phyloP scores from a whole-genome alignment of 73 alveolate genomes.

The Durusdinium trenchii region DNA sequence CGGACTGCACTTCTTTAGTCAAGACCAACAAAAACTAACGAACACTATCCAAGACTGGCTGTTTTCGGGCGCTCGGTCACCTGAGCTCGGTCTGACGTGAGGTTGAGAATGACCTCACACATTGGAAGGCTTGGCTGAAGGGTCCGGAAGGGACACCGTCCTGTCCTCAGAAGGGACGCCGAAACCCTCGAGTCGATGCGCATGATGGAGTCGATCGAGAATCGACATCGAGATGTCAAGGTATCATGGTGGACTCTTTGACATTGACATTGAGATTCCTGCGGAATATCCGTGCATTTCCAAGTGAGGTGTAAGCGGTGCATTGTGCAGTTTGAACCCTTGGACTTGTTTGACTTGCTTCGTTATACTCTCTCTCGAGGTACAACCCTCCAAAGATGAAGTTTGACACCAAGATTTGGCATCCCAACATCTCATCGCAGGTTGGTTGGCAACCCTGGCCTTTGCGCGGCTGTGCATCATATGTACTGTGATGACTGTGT shows the following conservation, averaged over 20 bases:
- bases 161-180: not conserved
- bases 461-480: not conserved
- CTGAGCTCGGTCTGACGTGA: no score
- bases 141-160: slow-evolving; percentile 95
- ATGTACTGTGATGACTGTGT: not conserved
- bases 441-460: slow-evolving; percentile 96
- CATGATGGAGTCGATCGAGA: not conserved
- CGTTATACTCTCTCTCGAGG: slow-evolving; percentile 6
- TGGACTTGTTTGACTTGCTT: not conserved
- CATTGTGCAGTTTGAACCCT: not conserved
- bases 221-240: not conserved
- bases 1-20: no score
- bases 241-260: slow-evolving; percentile 97
- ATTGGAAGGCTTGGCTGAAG: slow-evolving; percentile 92
- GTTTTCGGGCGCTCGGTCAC: no score
- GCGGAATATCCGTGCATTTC: slow-evolving; percentile 98
- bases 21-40: no score
- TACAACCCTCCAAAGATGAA: slow-evolving; percentile 97
- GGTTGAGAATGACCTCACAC: slow-evolving; percentile 91
- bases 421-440: slow-evolving; percentile 98
- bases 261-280: slow-evolving; percentile 98
- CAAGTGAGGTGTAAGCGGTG: no score
- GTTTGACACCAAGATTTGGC: slow-evolving; percentile 98
- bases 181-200: not conserved
- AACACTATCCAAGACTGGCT: no score